Base-by-base conservation (phyloP, 2,329 filamentous ascomycete species). In the Colletotrichum viniferum region DNA sequence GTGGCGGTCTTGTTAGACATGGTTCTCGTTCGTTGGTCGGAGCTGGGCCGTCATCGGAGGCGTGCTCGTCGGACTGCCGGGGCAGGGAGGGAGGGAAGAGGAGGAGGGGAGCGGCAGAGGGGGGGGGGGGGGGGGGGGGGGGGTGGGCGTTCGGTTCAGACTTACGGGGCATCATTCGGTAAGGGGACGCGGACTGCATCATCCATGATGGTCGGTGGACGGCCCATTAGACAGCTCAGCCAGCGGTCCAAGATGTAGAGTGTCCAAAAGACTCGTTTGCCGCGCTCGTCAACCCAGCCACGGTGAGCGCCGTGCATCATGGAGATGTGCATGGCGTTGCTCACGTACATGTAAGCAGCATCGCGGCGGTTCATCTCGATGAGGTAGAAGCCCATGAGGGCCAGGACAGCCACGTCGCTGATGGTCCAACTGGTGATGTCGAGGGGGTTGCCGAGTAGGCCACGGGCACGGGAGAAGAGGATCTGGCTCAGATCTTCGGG, bases 211-310 rank as follows among this genome's bases (percentile, higher is more conserved):
- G 84, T 83, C 0, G 87, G 85, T 1, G 88, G 87, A 16, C 88
- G 84, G 7, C 88, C 88, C 83, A 88, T 87, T 6, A 89, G 81
- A 71, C 86, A 88, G 75, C 87, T 86, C 56, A 89, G 77, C 81
- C 82, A 89, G 61, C 87, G 83, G 76, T 90, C 88, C 16, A 90
- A 79, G n/a, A 87, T 83, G 71, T 88, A 90, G 3, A 89, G 82
- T 0, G 88, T 90, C 88, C 88, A 90, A 70, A 90, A 89, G 7
- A 87, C 82, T 43, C 88, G 81, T 77, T 87, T 88, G 2, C 84
- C 85, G 26, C 79, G 79, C 77, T 89, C 88, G 56, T 88, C 84
- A 4, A 84, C 80, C 77, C 82, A 84, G 5, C 86, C 87, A 16
- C 84, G 81, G 76, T 89, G 86, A 2, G 87, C 82, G n/a, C 88